Conservation (phyloP, 2,329 filamentous ascomycete species). For the Epichloe aotearoae region DNA sequence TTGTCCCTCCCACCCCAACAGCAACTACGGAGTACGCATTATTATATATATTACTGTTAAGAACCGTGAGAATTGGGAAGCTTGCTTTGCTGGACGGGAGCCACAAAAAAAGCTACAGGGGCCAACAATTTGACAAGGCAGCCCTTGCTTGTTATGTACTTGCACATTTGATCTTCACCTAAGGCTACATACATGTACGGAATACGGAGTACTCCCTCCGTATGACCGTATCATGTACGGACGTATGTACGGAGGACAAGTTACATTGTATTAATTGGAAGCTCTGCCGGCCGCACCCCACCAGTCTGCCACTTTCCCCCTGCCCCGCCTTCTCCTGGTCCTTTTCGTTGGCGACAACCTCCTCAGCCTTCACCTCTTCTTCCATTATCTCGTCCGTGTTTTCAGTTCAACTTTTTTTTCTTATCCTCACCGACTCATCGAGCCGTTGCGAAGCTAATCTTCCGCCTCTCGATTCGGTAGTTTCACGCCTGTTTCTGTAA, state of each 20-base stretch:
- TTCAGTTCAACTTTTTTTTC: not conserved
- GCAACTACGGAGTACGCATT: too few relatives aligned
- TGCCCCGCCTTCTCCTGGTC: conserved; percentile 5
- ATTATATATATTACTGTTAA: too few relatives aligned
- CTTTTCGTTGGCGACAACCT: conserved; percentile 2
- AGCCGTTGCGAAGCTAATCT: not conserved
- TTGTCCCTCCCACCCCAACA: not conserved
- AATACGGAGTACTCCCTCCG: too few relatives aligned
- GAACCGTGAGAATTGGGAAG: too few relatives aligned
- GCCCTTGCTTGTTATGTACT: not conserved
- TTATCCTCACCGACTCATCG: not conserved
- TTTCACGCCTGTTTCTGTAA: not conserved
- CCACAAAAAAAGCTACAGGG: not conserved
- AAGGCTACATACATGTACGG: too few relatives aligned
- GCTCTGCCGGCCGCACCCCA: conserved; percentile 1
- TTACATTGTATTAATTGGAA: not conserved
- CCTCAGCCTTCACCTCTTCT: not conserved
- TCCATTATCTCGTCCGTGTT: not conserved
- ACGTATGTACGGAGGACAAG: too few relatives aligned
- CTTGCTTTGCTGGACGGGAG: not conserved
- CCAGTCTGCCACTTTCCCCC: not conserved
- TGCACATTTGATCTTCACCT: not conserved
- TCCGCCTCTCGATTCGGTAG: not conserved
- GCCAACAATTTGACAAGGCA: not conserved
- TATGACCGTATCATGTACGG: too few relatives aligned